Conservation (phyloP, 106 monocot species). For the Iris macrosiphon region DNA sequence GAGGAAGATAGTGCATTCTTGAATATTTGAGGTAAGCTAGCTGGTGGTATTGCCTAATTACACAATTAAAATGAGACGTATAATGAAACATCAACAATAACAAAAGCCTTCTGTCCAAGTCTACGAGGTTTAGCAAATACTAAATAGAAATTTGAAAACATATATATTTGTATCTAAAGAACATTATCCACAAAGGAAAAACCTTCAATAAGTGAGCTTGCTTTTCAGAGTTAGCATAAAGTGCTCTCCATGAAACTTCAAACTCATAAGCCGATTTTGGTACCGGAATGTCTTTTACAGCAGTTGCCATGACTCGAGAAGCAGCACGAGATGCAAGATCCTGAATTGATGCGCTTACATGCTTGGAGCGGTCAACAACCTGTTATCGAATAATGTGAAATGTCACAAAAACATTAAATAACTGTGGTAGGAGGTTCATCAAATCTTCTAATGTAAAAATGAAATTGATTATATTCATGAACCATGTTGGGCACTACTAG, state of each 20-base stretch:
- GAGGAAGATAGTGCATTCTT: constrained; percentile 85
- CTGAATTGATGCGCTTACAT: constrained; percentile 33
- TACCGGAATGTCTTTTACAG: constrained; percentile 28
- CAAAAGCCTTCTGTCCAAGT: background rate
- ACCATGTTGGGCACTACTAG: background rate
- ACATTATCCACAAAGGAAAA: constrained; percentile 1
- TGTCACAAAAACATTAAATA: too few relatives aligned
- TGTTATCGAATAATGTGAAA: background rate
- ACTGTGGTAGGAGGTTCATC: too few relatives aligned
- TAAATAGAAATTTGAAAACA: background rate
- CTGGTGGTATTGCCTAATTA: constrained; percentile 58
- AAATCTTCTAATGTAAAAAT: too few relatives aligned
- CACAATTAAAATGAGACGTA: constrained; percentile 2
- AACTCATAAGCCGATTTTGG: constrained; percentile 87
- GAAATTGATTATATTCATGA: too few relatives aligned
- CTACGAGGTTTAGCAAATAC: too few relatives aligned
- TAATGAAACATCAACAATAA: background rate
- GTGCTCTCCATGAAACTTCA: constrained; percentile 74
- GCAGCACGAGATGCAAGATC: constrained; percentile 81
- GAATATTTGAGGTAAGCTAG: constrained; percentile 76
- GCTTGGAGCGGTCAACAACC: constrained; percentile 15
- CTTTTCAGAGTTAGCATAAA: constrained; percentile 39
- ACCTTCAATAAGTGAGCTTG: constrained; percentile 73
- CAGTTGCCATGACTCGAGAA: constrained; percentile 30
- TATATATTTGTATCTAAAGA: background rate